Evolutionary conservation across 2,329 filamentous ascomycete species (phyloP).

Genomic region (Fusarium buharicum): DNA sequence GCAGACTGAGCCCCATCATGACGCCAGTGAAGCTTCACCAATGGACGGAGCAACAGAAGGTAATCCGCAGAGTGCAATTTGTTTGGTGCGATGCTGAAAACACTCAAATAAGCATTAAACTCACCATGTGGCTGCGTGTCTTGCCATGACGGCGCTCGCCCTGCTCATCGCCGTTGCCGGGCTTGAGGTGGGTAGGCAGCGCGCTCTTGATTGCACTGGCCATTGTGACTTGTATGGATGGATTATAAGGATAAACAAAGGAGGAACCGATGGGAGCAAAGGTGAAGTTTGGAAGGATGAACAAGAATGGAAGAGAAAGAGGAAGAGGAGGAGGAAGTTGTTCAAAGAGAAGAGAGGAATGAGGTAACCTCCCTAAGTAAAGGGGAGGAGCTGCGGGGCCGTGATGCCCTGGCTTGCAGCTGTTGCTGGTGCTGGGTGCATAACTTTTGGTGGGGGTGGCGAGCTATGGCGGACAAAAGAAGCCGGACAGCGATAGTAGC

Average conservation of each 20-base stretch:
- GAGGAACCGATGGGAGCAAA: conserved; percentile 13
- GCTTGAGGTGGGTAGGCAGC: conserved; percentile 86
- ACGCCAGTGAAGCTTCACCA: conserved; percentile 5
- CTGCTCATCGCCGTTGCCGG: conserved; percentile 58
- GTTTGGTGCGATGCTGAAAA: neutral
- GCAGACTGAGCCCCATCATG: neutral
- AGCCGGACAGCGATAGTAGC: conserved; percentile 3
- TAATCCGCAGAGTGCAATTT: neutral
- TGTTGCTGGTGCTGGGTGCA: conserved; percentile 6
- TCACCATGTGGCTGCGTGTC: conserved; percentile 86
- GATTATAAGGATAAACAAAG: conserved; percentile 15
- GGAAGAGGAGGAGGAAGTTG: conserved; percentile 26
- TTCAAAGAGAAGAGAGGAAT: conserved; percentile 37
- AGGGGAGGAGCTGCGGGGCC: conserved; percentile 38
- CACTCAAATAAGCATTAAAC: conserved; percentile 50
- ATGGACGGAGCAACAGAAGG: neutral
- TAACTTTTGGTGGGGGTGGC: conserved; percentile 39
- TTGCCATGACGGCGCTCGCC: conserved; percentile 78
- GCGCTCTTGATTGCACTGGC: conserved; percentile 77
- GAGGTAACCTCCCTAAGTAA: conserved; percentile 35
- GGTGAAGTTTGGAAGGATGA: neutral
- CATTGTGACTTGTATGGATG: conserved; percentile 61
- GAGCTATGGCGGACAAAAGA: conserved; percentile 30
- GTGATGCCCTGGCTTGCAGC: conserved; percentile 34
- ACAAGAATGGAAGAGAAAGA: neutral